Evolutionary conservation across 257 asterid species (phyloP).

Genomic region (Craterostigma plantagineum): DNA sequence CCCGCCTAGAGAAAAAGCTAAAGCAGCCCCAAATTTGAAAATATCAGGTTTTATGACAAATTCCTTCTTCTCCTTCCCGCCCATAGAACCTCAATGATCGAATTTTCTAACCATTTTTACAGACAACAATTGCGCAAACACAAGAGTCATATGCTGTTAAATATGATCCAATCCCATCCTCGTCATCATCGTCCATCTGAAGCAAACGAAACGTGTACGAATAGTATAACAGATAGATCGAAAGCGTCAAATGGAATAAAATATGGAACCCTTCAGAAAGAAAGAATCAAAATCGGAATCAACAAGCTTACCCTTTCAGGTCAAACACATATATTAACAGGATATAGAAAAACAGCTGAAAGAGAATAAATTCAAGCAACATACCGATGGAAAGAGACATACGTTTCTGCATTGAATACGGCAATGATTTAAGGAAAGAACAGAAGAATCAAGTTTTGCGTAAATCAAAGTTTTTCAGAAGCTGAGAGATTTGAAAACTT

Average conservation of each 20-base stretch:
- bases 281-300: too few relatives aligned
- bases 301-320: too few relatives aligned
- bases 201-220: conserved; percentile 5
- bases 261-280: too few relatives aligned
- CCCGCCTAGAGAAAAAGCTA: conserved; percentile 67
- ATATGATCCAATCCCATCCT: conserved; percentile 7
- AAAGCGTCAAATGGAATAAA: too few relatives aligned
- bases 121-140: conserved; percentile 2
- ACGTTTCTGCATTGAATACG: conserved; percentile 10
- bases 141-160: conserved; percentile 5
- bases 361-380: conserved; percentile 3
- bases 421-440: background rate
- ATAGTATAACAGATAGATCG: background rate
- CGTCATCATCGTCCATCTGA: conserved; percentile 29
- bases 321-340: too few relatives aligned
- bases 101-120: conserved; percentile 1
- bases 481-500: too few relatives aligned
- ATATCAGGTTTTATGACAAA: conserved; percentile 21
- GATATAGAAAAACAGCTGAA: too few relatives aligned
- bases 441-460: too few relatives aligned
- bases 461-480: too few relatives aligned
- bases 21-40: conserved; percentile 52
- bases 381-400: conserved; percentile 13
- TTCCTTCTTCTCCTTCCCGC: conserved; percentile 36
- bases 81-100: conserved; percentile 16